These are phyloP conservation scores for Apiospora saccharicola DNA, from an alignment of 2,329 filamentous ascomycete species.

Conservation along the genomic window DNA sequence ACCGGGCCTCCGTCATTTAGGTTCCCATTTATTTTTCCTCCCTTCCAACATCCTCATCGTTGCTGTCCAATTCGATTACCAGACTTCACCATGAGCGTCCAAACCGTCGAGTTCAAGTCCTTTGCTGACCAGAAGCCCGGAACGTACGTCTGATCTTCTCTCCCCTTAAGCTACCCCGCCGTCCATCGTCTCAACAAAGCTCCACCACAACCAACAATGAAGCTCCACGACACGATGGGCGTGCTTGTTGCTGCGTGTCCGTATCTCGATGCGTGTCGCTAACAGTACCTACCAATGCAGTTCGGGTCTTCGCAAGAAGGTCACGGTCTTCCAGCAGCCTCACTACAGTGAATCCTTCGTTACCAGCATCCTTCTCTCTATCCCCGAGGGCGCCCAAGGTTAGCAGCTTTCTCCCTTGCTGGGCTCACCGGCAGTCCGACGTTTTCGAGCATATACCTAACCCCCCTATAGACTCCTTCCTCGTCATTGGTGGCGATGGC, in stretches of 20 bases:
- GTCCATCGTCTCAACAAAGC: constrained; percentile 32
- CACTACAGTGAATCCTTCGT: constrained; percentile 98
- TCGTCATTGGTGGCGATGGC: constrained; percentile 97
- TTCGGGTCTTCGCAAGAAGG: constrained; percentile 98
- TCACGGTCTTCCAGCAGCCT: constrained; percentile 93
- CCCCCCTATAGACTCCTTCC: constrained; percentile 67
- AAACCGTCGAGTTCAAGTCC: constrained; percentile 82
- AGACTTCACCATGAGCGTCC: constrained; percentile 67
- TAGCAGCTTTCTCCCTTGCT: constrained; percentile 31
- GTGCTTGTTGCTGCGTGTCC: constrained; percentile 18
- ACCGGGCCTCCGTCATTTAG: constrained; percentile 6
- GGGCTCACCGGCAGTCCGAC: constrained; percentile 18
- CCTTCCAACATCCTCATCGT: neutral
- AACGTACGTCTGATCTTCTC: constrained; percentile 75
- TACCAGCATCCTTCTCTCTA: constrained; percentile 91
- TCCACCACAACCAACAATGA: neutral
- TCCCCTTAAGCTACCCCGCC: constrained; percentile 43
- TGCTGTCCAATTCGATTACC: neutral
- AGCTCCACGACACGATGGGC: neutral
- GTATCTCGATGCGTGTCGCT: constrained; percentile 24
- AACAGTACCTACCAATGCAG: constrained; percentile 55
- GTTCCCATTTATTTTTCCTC: constrained; percentile 6
- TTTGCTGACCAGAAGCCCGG: constrained; percentile 98
- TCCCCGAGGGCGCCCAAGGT: constrained; percentile 91
- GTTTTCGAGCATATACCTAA: neutral